Base-by-base conservation (phyloP, 306 rosid genomes). In the Ochetophila trinervis region DNA sequence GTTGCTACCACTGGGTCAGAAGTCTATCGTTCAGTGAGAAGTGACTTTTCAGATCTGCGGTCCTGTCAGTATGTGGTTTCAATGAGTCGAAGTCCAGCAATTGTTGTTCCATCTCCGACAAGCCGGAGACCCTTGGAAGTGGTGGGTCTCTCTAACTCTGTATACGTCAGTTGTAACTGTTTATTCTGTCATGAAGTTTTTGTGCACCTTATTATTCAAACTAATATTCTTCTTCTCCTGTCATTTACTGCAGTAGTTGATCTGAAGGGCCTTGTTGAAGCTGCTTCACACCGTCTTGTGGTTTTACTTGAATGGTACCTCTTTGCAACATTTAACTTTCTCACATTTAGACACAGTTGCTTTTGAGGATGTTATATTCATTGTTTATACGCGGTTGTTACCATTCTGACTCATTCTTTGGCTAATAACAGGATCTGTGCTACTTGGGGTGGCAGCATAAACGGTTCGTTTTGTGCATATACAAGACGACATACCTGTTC, bases 101-200 rank as follows among this genome's bases (percentile, higher is more conserved):
- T 87, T 65, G 95, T 86, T 34, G 95, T 71, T 65, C 86, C 91
- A 50, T 84, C 89, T 47, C 82, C 84, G 2, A 42, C 79, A 14
- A 71, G 70, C 74, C 66, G 35, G 44, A 74, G 74, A 55, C 79
- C 77, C 52, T 64, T 71, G 60, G 76, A 79, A 74, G 69, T 62
- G 83, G 87, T 79, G 60, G 69, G 81, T 71, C 50, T 61, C 21
- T 50, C 27, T 32, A 18, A 66, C 63, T 53, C 58, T 65, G 35
- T 60, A 23, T 51, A 49, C 60, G 32, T 19, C 17, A 10, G 22
- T 59, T 32, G 15, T 59, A 52, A 37, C 56, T 34, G 7, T 66
- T 36, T 65, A 22, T 30, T 23, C 44, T 42, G 5, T 52, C 2
- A 8, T 7, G 34, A 16, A 1, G 6, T 15, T 55, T 10, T 65